Conservation (phyloP, 495 filamentous ascomycete genomes). For the Hyaloscypha bicolor region DNA sequence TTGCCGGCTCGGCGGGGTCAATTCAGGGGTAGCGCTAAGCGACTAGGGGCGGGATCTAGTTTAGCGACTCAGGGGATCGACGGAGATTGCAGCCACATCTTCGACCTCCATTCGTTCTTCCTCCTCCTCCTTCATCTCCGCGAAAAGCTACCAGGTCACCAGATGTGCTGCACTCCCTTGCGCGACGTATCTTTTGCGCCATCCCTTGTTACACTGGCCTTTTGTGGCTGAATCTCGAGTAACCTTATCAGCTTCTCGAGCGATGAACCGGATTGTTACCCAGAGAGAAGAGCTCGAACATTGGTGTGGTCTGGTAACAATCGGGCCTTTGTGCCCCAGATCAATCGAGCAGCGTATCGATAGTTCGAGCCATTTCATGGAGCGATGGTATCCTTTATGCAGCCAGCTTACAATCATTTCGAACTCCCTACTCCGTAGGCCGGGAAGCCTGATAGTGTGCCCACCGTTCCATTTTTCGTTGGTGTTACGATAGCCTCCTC, state of each 20-base stretch:
- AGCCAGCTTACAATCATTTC: too few relatives aligned
- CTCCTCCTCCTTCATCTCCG: not conserved
- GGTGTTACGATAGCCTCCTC: not conserved
- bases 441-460: too few relatives aligned
- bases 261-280: not conserved
- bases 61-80: not conserved
- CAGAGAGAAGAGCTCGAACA: not conserved
- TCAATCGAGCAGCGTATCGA: not conserved
- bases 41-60: constrained; percentile 2
- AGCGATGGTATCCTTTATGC: too few relatives aligned
- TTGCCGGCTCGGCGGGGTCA: not conserved
- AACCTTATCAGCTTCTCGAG: not conserved
- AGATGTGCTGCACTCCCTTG: not conserved
- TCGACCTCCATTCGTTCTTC: constrained; percentile 4
- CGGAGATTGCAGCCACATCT: not conserved
- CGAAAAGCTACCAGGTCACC: not conserved
- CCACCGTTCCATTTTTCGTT: not conserved
- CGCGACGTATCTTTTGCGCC: not conserved
- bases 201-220: not conserved
- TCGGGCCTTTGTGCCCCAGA: not conserved
- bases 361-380: too few relatives aligned
- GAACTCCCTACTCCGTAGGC: too few relatives aligned
- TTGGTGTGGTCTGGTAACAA: not conserved
- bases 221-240: not conserved
- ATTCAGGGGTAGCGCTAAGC: constrained; percentile 4